Base-by-base conservation (phyloP, 495 filamentous ascomycete genomes). In the Podospora conica region DNA sequence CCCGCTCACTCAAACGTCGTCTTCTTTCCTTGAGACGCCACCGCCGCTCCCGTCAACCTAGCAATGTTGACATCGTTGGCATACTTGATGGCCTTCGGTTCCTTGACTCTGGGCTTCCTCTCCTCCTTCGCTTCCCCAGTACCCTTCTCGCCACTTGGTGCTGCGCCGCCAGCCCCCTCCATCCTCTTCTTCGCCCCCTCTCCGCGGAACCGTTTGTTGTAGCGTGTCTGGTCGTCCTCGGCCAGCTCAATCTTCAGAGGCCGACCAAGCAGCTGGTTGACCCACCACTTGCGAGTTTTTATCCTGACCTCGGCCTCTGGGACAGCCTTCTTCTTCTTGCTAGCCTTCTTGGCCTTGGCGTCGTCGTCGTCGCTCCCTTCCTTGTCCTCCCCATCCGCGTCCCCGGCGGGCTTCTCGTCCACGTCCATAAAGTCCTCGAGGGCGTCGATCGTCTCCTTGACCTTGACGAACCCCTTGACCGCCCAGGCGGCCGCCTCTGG, bases 191-290 rank as follows among this genome's bases (percentile, higher is more conserved):
- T 64, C 7, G 69, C 73, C 28, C 88, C 89, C 76, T 91, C 92
- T 57, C 92, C 90, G 33, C 62, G 58, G 76, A 90, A 98, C 10
- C 95, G 87, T 80, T 97, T 98, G 79, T 92, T 91, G 76, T 99
- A 98, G 55, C 95, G 80, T 25, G 86, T 85, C 62, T 87, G 84
- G 53, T 93, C 86, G 74, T 96, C 94, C 79, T 99, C 94, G 9
- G 96, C 95, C 71, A 93, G 91, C 74, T 99, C 95, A 80, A 93
- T 90, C 68, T 91, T 87, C 72, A 99, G 80, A 58, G 84, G 83
- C 18, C 96, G 85, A 20, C 94, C 90, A 56, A 88, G 79, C 25
- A 96, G 81, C 61, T 84, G 83, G 74, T 96, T 96, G 60, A 96
- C 85, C 86, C 88, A 94, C 80, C 90, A 86, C 77, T 91, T 92